These are phyloP conservation scores for Verticillium nonalfalfae DNA, from an alignment of 2,329 filamentous ascomycete genomes.

Conservation along the genomic window DNA sequence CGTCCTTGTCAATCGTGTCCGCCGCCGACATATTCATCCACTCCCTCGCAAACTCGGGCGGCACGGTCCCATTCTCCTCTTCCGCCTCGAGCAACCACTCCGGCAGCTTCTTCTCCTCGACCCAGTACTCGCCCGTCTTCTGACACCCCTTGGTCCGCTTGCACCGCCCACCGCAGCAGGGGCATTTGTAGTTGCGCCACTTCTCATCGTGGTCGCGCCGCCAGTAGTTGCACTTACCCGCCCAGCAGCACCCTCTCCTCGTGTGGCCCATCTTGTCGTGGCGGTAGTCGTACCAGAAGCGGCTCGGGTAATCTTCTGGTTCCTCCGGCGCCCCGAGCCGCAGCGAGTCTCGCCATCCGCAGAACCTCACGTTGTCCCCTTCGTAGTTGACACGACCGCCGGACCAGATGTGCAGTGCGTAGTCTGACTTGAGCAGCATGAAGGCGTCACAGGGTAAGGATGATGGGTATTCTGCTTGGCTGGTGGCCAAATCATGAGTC, in stretches of 20 bases:
- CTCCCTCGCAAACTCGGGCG: not conserved
- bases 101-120: not conserved
- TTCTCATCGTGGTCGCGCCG: not conserved
- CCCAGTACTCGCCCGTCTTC: not conserved
- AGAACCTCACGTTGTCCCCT: not conserved
- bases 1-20: not conserved
- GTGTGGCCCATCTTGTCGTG: not conserved
- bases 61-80: not conserved
- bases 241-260: not conserved
- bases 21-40: not conserved
- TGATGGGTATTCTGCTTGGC: not conserved
- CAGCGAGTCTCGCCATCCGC: not conserved
- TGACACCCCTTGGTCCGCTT: not conserved
- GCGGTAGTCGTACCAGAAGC: not conserved
- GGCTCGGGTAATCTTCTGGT: not conserved
- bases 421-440: not conserved
- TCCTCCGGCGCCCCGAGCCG: not conserved
- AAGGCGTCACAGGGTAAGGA: not conserved
- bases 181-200: not conserved
- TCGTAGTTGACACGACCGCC: not conserved
- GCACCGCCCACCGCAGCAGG: not conserved
- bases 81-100: not conserved
- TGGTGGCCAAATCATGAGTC: not conserved
- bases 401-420: not conserved
- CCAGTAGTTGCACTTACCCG: not conserved